These are phyloP conservation scores for Saprolegnia parasitica DNA, from an alignment of 352 stramenopile genomes.

Conservation along the genomic window DNA sequence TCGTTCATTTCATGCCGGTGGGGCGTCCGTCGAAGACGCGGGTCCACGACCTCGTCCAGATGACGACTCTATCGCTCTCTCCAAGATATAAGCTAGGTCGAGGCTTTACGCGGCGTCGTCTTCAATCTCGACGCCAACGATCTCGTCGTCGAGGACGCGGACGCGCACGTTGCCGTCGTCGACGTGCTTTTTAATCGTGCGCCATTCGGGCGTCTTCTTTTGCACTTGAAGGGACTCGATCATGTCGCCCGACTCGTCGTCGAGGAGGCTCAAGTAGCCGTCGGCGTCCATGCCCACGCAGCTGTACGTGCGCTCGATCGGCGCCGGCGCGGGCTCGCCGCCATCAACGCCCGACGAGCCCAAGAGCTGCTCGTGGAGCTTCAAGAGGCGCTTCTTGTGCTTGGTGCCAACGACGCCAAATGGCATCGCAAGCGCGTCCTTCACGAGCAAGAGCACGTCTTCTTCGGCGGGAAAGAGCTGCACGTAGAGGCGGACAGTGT, in stretches of 20 bases:
- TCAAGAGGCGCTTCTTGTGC: slow-evolving; percentile 76
- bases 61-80: too few relatives aligned
- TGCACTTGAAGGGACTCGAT: slow-evolving; percentile 61
- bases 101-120: neutral
- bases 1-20: neutral
- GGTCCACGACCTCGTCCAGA: too few relatives aligned
- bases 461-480: slow-evolving; percentile 57
- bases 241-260: slow-evolving; percentile 59
- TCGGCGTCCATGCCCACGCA: slow-evolving; percentile 64
- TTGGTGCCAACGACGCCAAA: slow-evolving; percentile 77
- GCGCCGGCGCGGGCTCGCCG: slow-evolving; percentile 25
- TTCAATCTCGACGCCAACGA: slow-evolving; percentile 43
- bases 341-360: slow-evolving; percentile 35
- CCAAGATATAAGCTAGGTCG: too few relatives aligned
- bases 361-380: slow-evolving; percentile 84
- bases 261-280: slow-evolving; percentile 65
- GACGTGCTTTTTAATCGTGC: slow-evolving; percentile 61
- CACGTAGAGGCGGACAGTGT: slow-evolving; percentile 65
- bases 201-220: slow-evolving; percentile 63
- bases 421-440: slow-evolving; percentile 77
- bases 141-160: slow-evolving; percentile 46
- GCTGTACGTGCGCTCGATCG: slow-evolving; percentile 51
- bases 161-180: slow-evolving; percentile 54
- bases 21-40: neutral
- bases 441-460: slow-evolving; percentile 60